Conservation (phyloP, 2,329 filamentous ascomycete species). For the Fusarium verticillioides region DNA sequence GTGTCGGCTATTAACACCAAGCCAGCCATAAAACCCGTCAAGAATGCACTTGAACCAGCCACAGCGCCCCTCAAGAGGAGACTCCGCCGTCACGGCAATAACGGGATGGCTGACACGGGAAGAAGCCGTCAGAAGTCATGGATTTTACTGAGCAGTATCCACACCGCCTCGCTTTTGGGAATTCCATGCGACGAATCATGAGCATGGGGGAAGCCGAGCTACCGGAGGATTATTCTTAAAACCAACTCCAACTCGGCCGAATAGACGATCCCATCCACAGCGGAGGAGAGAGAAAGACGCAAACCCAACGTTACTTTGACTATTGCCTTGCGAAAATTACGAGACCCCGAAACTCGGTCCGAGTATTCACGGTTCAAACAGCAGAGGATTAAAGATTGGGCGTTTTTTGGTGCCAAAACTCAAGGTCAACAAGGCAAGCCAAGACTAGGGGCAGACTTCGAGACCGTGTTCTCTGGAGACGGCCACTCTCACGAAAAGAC, state of each 20-base stretch:
- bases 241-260: slow-evolving; percentile 11
- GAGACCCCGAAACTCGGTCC: neutral
- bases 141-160: slow-evolving; percentile 13
- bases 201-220: slow-evolving; percentile 13
- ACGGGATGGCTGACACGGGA: slow-evolving; percentile 35
- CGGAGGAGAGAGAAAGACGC: neutral
- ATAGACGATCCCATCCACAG: neutral
- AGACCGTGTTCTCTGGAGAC: slow-evolving; percentile 34
- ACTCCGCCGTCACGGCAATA: slow-evolving; percentile 24
- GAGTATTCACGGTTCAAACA: neutral
- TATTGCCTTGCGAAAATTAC: neutral
- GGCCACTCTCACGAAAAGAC: slow-evolving; percentile 4
- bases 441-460: slow-evolving; percentile 25
- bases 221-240: neutral
- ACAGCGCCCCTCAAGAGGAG: slow-evolving; percentile 26
- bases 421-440: slow-evolving; percentile 21
- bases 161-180: slow-evolving; percentile 21
- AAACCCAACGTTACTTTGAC: neutral
- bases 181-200: neutral
- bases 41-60: slow-evolving; percentile 22
- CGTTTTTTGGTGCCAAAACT: slow-evolving; percentile 12
- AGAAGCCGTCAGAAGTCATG: slow-evolving; percentile 8
- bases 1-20: neutral
- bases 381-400: neutral
- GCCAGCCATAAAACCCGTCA: neutral